Conservation (phyloP, 1,284 basidiomycete species). For the Ustilago hordei region DNA sequence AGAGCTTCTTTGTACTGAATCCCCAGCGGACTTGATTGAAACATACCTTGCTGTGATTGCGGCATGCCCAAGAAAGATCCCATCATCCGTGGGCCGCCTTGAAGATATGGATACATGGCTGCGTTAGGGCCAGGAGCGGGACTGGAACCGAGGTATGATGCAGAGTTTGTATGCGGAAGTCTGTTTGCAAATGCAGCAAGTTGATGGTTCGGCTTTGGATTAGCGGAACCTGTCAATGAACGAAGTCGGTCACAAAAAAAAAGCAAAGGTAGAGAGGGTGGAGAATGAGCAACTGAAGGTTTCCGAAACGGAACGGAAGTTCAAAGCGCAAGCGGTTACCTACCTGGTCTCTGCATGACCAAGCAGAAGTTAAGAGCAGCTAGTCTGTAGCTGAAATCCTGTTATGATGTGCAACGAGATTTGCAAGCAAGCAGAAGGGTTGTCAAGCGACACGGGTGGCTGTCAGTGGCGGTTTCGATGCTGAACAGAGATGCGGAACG, state of each 20-base stretch:
- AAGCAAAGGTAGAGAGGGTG: background rate
- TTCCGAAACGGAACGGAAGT: background rate
- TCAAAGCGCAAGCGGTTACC: conserved; percentile 1
- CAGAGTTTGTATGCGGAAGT: conserved; percentile 32
- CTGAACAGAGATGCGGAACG: conserved; percentile 5
- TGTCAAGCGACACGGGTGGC: background rate
- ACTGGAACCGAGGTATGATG: conserved; percentile 33
- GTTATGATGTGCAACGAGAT: background rate
- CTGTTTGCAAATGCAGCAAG: conserved; percentile 45
- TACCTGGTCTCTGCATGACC: conserved; percentile 53
- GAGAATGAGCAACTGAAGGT: background rate
- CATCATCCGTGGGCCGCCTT: conserved; percentile 57
- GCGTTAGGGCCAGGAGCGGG: conserved; percentile 27
- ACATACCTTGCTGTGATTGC: conserved; percentile 48
- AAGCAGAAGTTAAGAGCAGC: conserved; percentile 26
- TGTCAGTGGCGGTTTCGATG: conserved; percentile 21
- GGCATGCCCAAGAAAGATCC: conserved; percentile 52
- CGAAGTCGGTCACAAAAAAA: background rate
- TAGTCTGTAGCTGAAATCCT: conserved; percentile 12
- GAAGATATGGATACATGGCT: conserved; percentile 55
- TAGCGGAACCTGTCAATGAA: conserved; percentile 31
- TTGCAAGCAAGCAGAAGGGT: background rate
- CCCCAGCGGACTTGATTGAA: background rate
- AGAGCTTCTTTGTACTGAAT: background rate
- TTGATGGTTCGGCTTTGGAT: conserved; percentile 40